Conservation (phyloP, 148 eudicot genomes). For the Cornus kousa region DNA sequence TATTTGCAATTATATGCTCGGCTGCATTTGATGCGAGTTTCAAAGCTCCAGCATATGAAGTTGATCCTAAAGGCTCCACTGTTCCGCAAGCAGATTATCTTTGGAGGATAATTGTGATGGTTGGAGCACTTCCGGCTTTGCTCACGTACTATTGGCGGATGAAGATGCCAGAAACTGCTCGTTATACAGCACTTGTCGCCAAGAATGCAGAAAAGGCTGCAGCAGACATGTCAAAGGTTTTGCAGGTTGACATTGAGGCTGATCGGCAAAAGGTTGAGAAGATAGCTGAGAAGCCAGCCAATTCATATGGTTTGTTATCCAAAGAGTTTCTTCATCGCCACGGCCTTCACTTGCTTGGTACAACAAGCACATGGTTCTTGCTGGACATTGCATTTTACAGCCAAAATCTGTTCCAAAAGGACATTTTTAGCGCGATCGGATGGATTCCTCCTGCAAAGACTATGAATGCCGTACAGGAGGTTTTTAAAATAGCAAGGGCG, state of each 20-base stretch:
- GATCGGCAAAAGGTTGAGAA: conserved; percentile 29
- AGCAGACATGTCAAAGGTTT: conserved; percentile 46
- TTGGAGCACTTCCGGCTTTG: conserved; percentile 46
- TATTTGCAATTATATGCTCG: conserved; percentile 44
- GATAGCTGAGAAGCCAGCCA: neutral
- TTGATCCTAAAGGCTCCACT: conserved; percentile 27
- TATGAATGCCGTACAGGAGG: conserved; percentile 56
- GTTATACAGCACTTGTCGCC: conserved; percentile 59
- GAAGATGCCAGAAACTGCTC: conserved; percentile 71
- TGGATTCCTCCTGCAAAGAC: conserved; percentile 55
- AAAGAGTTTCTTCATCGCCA: conserved; percentile 48
- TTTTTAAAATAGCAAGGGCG: conserved; percentile 51
- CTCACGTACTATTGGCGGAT: conserved; percentile 54
- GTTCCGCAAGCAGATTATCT: conserved; percentile 47
- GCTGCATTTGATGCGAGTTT: conserved; percentile 39
- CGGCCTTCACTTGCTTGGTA: conserved; percentile 56
- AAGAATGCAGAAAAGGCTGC: conserved; percentile 50
- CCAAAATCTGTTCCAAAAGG: conserved; percentile 67
- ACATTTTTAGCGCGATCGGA: conserved; percentile 57
- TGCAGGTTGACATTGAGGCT: conserved; percentile 34
- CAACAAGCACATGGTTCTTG: conserved; percentile 62
- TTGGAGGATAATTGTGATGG: conserved; percentile 60
- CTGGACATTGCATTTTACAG: conserved; percentile 69
- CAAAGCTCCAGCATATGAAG: conserved; percentile 33
- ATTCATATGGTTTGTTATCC: conserved; percentile 50